Base-by-base conservation (phyloP, 208 protist species). In the Wallacemonas sp. region DNA sequence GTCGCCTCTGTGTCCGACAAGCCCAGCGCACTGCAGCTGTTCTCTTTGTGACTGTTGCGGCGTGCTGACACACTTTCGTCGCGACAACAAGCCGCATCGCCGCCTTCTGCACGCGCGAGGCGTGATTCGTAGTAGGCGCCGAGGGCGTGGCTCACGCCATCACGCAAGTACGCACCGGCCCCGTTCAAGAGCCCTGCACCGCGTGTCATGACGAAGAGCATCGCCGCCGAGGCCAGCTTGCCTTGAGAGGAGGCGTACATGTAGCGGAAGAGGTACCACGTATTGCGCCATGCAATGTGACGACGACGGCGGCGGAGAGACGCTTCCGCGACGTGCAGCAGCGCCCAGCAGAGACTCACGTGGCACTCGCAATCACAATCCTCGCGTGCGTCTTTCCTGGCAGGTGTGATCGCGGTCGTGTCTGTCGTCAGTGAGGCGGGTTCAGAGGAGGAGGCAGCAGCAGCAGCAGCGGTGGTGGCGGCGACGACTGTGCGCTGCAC, bases 211-310 rank as follows among this genome's bases (percentile, higher is more conserved):
- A 62, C 31, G 31, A 66, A 62, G 41, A 88, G 70, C 75, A 88
- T 60, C 22, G 59, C 39, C 34, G 61, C 79, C 9, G 82, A 80
- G 1, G 68, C 36, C 5, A 80, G 2, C 60, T 84, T 84, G 3
- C 62, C 51, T 1, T 42, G 45, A 2, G 77, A 79, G n/a, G 73
- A 72, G 38, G 74, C 59, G 67, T 85, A 87, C 59, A 89, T 68
- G 72, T 86, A 92, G 44, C 47, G 72, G 26, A 78, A 73, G 8
- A 92, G 66, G 62, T 67, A 78, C 46, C 70, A 77, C 30, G 86
- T 58, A 34, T 79, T 81, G 2, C 68, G 54, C 24, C 75, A 34
- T 60, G 65, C 54, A 59, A 87, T 66, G 19, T 54, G 33, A 12
- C 68, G 61, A 17, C 70, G 69, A 6, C 56, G 75, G 3, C 66